Base-by-base conservation (phyloP, 2,329 filamentous ascomycete genomes). In the Fusarium buxicola region DNA sequence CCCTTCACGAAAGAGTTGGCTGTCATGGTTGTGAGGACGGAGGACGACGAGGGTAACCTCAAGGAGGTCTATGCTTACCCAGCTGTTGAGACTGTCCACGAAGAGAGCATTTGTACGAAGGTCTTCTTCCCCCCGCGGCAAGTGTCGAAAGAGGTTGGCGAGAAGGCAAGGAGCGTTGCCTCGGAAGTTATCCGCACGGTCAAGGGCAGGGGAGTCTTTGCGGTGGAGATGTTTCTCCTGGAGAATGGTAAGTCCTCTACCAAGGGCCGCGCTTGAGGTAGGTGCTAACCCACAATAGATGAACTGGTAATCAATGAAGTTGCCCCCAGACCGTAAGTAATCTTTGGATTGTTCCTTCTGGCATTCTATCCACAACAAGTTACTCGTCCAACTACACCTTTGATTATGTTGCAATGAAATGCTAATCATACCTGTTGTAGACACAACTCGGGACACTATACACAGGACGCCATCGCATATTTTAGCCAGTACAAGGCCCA, bases 361-460 rank as follows among this genome's bases (percentile, higher is more conserved):
- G 4, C 35, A 15, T 3, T 10, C 31, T 28, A 7, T 5, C 27
- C 30, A 30, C 34, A 86, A 21, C 21, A 6, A 21, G 21, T 21
- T 21, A 21, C 21, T 21, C 21, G 6, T 21, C 4, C 21, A 21
- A 21, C 21, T 4, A 21, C 21, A 21, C 21, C 21, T 21, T 21
- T 21, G 21, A 21, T 21, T 21, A 21, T 21, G 21, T 21, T 21
- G 6, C 21, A 21, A 87, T 46, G 34, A 40, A 25, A 45, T 60
- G 44, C 60, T 53, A 27, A 51, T 50, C 5, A 15, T 44, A 3
- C 60, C 55, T 9, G 13, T 24, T 32, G 13, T 32, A 49, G 46
- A 30, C 94, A 97, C 78, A 97, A 97, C 80, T 96, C 92, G 0
- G 95, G 95, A 1, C 95, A 98, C 77, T 94, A 94, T 78, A 96